phyloP scores from a whole-genome alignment of 176 grass and related monocot genomes.

The Cymbopogon citratus region DNA sequence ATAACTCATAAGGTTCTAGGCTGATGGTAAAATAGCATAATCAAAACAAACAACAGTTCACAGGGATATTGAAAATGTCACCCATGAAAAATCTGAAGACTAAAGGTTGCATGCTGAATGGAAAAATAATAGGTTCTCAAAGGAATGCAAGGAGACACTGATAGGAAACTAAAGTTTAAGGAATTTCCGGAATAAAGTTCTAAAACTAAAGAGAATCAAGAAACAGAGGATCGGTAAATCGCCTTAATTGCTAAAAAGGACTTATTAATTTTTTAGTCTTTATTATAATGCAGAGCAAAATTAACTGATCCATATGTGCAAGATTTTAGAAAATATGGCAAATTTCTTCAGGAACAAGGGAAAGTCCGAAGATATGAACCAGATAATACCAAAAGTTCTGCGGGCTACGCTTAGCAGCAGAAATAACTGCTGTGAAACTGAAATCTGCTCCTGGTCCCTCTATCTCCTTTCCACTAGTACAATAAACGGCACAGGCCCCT shows the following conservation, averaged over 20 bases:
- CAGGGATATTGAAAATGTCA: neutral
- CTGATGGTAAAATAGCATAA: neutral
- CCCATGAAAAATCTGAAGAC: neutral
- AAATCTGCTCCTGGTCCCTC: constrained; percentile 91
- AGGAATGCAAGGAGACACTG: neutral
- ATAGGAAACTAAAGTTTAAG: constrained; percentile 7
- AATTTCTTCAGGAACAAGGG: neutral
- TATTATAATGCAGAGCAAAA: neutral
- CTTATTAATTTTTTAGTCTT: neutral
- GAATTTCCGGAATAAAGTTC: neutral
- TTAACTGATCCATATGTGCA: neutral
- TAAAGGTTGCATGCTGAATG: neutral
- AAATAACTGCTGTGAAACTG: constrained; percentile 69
- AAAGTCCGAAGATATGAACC: neutral
- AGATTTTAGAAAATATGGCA: constrained; percentile 11
- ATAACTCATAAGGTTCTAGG: neutral
- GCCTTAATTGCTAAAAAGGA: neutral
- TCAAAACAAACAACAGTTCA: neutral
- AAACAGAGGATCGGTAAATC: neutral
- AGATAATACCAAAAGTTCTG: constrained; percentile 84
- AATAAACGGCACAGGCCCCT: constrained; percentile 79
- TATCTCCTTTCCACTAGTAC: constrained; percentile 70
- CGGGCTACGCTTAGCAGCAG: constrained; percentile 72
- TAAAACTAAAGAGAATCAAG: neutral
- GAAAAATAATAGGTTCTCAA: neutral